These are phyloP conservation scores for Neofusicoccum ribis DNA, from an alignment of 2,329 filamentous ascomycete genomes.

Conservation along the genomic window DNA sequence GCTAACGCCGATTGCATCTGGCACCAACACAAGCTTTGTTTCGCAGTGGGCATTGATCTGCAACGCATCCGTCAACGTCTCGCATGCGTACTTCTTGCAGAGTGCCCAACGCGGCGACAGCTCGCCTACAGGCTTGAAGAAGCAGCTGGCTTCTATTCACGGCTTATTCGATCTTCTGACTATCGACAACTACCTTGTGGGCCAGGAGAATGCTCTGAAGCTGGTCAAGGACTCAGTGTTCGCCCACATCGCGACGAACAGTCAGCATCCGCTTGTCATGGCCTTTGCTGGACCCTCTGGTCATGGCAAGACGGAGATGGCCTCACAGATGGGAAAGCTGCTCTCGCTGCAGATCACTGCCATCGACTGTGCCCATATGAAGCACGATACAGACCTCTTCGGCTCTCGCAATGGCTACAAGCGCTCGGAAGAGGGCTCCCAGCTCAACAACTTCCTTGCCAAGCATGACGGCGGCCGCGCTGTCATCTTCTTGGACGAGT, in stretches of 20 bases:
- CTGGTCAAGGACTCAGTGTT: conserved; percentile 30
- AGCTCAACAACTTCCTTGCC: conserved; percentile 52
- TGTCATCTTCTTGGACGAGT: conserved; percentile 55
- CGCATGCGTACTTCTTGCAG: conserved; percentile 7
- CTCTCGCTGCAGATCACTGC: conserved; percentile 39
- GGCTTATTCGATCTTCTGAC: conserved; percentile 29
- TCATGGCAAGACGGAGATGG: conserved; percentile 54
- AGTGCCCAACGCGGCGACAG: neutral
- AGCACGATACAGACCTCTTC: conserved; percentile 44
- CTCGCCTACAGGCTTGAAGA: neutral
- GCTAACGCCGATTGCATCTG: neutral
- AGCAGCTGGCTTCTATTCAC: conserved; percentile 16
- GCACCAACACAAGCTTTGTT: neutral
- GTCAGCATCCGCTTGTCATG: conserved; percentile 36
- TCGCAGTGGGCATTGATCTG: neutral
- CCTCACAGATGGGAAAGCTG: conserved; percentile 43
- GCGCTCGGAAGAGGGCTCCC: conserved; percentile 39
- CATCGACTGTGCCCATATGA: conserved; percentile 46
- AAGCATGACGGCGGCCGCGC: conserved; percentile 35
- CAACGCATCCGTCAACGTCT: neutral
- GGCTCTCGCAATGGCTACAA: conserved; percentile 41
- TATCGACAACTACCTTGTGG: conserved; percentile 38
- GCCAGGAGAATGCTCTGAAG: conserved; percentile 33
- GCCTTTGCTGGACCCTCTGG: conserved; percentile 49
- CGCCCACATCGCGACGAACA: conserved; percentile 32